These are phyloP conservation scores for Botrytis cinerea DNA, from an alignment of 2,329 filamentous ascomycete genomes.

Conservation along the genomic window DNA sequence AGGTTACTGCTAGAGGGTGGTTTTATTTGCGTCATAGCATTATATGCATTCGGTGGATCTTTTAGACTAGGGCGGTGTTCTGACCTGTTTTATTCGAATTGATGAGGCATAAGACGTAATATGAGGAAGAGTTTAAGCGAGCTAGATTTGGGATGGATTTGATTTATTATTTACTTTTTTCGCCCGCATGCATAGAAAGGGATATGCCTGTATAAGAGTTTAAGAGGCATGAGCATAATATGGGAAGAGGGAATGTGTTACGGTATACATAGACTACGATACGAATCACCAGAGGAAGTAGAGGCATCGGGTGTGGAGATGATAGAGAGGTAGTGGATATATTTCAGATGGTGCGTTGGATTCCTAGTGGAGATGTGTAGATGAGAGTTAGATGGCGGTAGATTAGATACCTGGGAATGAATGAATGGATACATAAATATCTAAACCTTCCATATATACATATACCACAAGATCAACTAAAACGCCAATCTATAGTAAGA, in stretches of 20 bases:
- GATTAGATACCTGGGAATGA: not conserved
- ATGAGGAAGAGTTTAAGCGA: not conserved
- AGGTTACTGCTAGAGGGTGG: not conserved
- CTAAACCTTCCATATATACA: no score
- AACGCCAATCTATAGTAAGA: no score
- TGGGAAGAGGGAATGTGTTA: not conserved
- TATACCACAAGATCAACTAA: no score
- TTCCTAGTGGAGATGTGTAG: not conserved
- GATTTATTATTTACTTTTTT: not conserved
- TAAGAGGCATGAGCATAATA: not conserved
- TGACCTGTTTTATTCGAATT: not conserved
- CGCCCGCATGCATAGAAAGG: not conserved
- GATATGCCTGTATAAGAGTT: not conserved
- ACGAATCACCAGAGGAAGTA: not conserved
- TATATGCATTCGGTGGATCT: not conserved
- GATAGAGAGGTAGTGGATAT: not conserved
- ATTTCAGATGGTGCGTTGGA: not conserved
- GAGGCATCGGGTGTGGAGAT: not conserved
- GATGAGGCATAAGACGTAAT: not conserved
- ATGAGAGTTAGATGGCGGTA: not conserved
- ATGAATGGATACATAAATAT: not conserved
- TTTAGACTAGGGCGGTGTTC: not conserved
- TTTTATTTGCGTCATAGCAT: not conserved
- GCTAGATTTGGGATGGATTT: not conserved
- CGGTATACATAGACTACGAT: not conserved